Evolutionary conservation across 2,329 filamentous ascomycete species (phyloP).

Genomic region (Microdochium paspali): DNA sequence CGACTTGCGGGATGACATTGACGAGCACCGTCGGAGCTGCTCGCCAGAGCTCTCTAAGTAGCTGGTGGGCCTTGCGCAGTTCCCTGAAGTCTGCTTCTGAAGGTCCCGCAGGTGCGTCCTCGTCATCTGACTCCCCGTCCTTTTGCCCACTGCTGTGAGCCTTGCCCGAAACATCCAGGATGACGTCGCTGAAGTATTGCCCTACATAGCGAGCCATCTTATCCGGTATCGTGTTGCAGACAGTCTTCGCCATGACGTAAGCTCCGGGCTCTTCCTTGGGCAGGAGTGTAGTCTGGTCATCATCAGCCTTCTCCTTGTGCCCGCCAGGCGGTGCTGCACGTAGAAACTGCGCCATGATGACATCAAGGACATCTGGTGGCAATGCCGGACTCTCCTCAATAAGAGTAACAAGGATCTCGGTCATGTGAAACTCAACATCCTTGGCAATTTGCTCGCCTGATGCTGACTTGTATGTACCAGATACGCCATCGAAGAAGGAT

Average conservation of each 20-base stretch:
- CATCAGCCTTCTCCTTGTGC: conserved; percentile 48
- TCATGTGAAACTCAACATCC: conserved; percentile 90
- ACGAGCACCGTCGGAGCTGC: conserved; percentile 80
- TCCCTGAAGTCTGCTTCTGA: conserved; percentile 81
- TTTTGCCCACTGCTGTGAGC: conserved; percentile 47
- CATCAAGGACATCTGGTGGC: conserved; percentile 75
- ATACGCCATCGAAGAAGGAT: conserved; percentile 85
- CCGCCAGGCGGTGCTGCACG: conserved; percentile 67
- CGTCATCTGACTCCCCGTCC: conserved; percentile 53
- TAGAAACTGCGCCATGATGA: conserved; percentile 92
- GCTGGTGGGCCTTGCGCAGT: conserved; percentile 76
- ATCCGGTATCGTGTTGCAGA: conserved; percentile 82
- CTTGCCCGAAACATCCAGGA: conserved; percentile 71
- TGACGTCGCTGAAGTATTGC: conserved; percentile 95
- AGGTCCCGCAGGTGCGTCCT: conserved; percentile 50
- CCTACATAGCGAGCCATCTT: conserved; percentile 93
- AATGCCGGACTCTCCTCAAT: conserved; percentile 78
- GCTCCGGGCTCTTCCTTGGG: conserved; percentile 83
- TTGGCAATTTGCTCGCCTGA: conserved; percentile 79
- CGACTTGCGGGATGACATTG: conserved; percentile 89
- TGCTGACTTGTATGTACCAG: conserved; percentile 62
- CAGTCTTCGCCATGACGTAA: conserved; percentile 92
- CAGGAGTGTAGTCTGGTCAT: conserved; percentile 74
- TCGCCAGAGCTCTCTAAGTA: conserved; percentile 89
- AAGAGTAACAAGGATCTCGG: conserved; percentile 70